Evolutionary conservation across 495 filamentous ascomycete genomes (phyloP), one percentile per base, ranked within the genome.

Genomic region (Penicillium arizonense): DNA sequence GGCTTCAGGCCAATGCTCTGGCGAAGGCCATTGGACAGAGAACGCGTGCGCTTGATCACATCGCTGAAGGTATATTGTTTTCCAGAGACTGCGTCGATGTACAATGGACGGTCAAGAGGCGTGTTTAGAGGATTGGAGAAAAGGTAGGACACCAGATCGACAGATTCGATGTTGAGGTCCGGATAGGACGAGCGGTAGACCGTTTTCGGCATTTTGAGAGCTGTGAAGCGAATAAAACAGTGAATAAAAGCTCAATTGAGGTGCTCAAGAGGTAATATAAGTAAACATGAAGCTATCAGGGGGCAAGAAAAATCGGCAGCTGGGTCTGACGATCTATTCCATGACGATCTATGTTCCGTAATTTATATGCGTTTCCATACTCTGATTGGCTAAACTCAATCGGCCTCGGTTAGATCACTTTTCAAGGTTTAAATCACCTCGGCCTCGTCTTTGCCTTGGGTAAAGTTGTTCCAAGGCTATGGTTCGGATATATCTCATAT

Each of bases 21-120:
- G 57, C 82, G 82, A 14, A 96, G 75, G 0, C 89, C 91, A 44
- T 80, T 81, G 24, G 88, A 89, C 62, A 96, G 89, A 21, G 82
- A 81, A 40, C 80, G 64, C 4, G 86, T 85, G 21, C 80, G 79
- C 34, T 67, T 69, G 33, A 79, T 79, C 32, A 87, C 69, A 45
- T 90, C 77, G 10, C 73, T 76, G 63, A 79, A 89, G 32, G 84
- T 93, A 63, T 94, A 86, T 3, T 78, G 76, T 18, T 86, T 82
- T 14, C 72, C 74, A 0, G 86, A 88, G 42, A 83, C 74, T 26
- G 82, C 77, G 61, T 92, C 88, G 44, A 82, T 71, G 62, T 48
- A 65, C 0, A 56, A n/a, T 4, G 53, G 54, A 10, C 43, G 46
- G 18, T 58, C 41, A 4, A 47, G 28, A 10, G 62, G 59, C 3